Conservation (phyloP, 2,329 filamentous ascomycete genomes). For the Colletotrichum destructivum region DNA sequence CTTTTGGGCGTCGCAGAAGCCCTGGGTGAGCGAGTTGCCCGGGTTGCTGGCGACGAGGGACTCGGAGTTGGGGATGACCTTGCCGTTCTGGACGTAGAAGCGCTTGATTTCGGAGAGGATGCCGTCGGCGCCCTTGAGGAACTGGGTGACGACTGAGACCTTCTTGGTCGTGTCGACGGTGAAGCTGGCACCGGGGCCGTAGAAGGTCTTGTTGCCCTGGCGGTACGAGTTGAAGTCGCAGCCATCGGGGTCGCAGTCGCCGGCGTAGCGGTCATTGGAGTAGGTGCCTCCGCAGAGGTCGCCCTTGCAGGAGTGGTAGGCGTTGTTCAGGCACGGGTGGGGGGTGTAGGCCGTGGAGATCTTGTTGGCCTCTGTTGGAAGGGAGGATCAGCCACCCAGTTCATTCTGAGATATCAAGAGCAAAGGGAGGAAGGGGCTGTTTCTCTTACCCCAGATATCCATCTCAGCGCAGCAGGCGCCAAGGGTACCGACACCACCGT, state of each 20-base stretch:
- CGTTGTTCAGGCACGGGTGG: slow-evolving; percentile 71
- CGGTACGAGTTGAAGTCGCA: slow-evolving; percentile 81
- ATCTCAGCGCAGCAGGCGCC: slow-evolving; percentile 76
- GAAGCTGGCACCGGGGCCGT: slow-evolving; percentile 67
- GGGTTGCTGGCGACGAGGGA: slow-evolving; percentile 56
- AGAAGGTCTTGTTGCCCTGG: slow-evolving; percentile 75
- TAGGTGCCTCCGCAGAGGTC: slow-evolving; percentile 69
- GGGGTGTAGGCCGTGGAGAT: slow-evolving; percentile 76
- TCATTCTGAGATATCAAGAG: slow-evolving; percentile 32
- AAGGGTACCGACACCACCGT: slow-evolving; percentile 66
- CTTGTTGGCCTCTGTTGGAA: slow-evolving; percentile 74
- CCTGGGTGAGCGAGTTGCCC: slow-evolving; percentile 67
- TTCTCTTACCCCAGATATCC: slow-evolving; percentile 62
- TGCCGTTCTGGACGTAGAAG: slow-evolving; percentile 76
- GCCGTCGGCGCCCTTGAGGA: slow-evolving; percentile 64
- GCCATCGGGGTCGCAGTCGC: slow-evolving; percentile 77
- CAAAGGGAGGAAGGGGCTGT: neutral
- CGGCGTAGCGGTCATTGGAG: slow-evolving; percentile 68
- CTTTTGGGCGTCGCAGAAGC: slow-evolving; percentile 74
- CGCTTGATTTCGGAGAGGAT: slow-evolving; percentile 73
- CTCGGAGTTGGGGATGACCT: slow-evolving; percentile 69
- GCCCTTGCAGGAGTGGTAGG: slow-evolving; percentile 66
- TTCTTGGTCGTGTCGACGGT: slow-evolving; percentile 72
- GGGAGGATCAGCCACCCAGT: slow-evolving; percentile 11
- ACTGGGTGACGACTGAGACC: slow-evolving; percentile 78